Evolutionary conservation across 495 filamentous ascomycete genomes (phyloP).

Genomic region (Hypoxylon perforatum): DNA sequence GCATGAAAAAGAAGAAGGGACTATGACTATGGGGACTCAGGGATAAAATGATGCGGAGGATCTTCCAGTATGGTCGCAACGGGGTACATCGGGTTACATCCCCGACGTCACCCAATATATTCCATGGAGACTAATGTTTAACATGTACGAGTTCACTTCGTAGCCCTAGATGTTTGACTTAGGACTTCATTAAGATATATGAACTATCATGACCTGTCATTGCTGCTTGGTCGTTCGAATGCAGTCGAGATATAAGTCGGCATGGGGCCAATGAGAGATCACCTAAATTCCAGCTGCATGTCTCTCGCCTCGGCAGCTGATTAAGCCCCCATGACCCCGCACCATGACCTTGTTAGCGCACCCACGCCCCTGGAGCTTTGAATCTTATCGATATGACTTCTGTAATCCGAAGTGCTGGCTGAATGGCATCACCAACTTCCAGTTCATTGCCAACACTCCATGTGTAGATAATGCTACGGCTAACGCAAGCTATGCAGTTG

Average conservation of each 20-base stretch:
- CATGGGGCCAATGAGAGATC: not conserved
- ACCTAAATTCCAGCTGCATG: slow-evolving; percentile 5
- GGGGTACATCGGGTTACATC: slow-evolving; percentile 26
- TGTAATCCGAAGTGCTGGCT: slow-evolving; percentile 10
- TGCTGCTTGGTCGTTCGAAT: no score
- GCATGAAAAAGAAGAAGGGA: slow-evolving; percentile 16
- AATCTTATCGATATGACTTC: slow-evolving; percentile 30
- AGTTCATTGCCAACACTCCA: not conserved
- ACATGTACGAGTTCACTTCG: slow-evolving; percentile 3
- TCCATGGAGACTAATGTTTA: not conserved
- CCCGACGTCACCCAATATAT: slow-evolving; percentile 36
- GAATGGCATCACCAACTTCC: not conserved
- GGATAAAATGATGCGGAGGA: slow-evolving; percentile 38
- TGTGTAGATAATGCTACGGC: not conserved
- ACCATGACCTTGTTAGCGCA: not conserved
- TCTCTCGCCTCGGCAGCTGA: slow-evolving; percentile 22
- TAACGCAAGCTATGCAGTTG: not conserved
- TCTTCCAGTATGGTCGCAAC: slow-evolving; percentile 36
- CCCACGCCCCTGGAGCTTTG: no score
- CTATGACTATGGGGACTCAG: slow-evolving; percentile 16
- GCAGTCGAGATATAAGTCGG: not conserved
- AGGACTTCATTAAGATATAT: slow-evolving; percentile 13
- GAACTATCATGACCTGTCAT: not conserved
- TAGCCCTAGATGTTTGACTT: slow-evolving; percentile 1
- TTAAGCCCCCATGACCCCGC: slow-evolving; percentile 26